Conservation (phyloP, 2,329 filamentous ascomycete species). For the Acrocalymma vagum region DNA sequence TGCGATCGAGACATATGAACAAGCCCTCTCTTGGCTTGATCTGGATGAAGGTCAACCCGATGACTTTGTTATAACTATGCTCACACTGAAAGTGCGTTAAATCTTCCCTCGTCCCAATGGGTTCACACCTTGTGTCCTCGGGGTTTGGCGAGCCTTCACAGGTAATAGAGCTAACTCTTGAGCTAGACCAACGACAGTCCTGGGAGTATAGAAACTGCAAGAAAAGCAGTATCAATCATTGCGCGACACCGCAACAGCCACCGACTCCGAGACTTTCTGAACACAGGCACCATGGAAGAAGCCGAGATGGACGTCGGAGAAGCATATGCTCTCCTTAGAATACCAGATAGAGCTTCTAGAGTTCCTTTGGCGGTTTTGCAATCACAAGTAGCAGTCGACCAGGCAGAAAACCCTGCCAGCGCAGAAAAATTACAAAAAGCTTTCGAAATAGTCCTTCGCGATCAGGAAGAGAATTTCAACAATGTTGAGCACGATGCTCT, state of each 20-base stretch:
- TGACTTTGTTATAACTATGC: slow-evolving; percentile 67
- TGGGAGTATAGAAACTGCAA: slow-evolving; percentile 57
- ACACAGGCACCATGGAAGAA: slow-evolving; percentile 58
- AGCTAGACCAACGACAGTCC: slow-evolving; percentile 61
- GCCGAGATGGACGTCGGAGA: slow-evolving; percentile 61
- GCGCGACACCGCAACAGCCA: slow-evolving; percentile 66
- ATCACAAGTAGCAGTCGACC: slow-evolving; percentile 24
- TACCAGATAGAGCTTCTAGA: slow-evolving; percentile 60
- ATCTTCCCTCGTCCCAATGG: not conserved
- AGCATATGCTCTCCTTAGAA: slow-evolving; percentile 51
- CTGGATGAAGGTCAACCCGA: slow-evolving; percentile 59
- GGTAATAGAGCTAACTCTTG: slow-evolving; percentile 12
- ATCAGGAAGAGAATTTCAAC: slow-evolving; percentile 34
- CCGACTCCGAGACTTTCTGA: slow-evolving; percentile 60
- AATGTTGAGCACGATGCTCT: slow-evolving; percentile 18
- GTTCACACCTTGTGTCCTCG: not conserved
- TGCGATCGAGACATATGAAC: slow-evolving; percentile 67
- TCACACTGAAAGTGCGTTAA: slow-evolving; percentile 60
- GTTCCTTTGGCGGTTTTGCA: slow-evolving; percentile 56
- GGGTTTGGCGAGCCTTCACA: too few species aligned
- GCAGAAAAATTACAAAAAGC: slow-evolving; percentile 56
- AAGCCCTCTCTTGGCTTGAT: slow-evolving; percentile 70
- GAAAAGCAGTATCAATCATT: slow-evolving; percentile 66
- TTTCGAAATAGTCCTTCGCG: slow-evolving; percentile 53
- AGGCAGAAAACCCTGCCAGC: slow-evolving; percentile 54